Conservation (phyloP, 768 basidiomycete genomes). For the Polyporus arcularius region DNA sequence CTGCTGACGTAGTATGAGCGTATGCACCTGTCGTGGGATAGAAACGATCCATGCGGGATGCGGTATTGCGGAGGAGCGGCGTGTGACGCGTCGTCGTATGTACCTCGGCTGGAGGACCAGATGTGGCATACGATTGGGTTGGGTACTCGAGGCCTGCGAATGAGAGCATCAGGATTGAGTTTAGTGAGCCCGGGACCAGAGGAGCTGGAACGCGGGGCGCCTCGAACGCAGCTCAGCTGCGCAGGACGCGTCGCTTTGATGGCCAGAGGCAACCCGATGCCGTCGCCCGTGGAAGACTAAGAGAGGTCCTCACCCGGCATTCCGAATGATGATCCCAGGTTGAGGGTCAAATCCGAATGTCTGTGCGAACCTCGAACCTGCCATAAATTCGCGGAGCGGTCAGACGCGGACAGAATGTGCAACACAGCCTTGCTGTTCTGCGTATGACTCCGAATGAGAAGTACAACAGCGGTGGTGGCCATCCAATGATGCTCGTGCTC, state of each 20-base stretch:
- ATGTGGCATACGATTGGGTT: background rate
- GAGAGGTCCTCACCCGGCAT: background rate
- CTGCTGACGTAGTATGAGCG: no score
- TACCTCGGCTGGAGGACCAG: background rate
- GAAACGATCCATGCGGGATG: background rate
- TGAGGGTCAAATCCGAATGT: background rate
- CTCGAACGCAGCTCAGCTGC: background rate
- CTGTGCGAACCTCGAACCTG: background rate
- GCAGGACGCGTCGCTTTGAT: background rate
- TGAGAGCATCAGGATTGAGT: background rate
- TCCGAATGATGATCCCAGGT: background rate
- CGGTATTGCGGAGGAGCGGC: background rate
- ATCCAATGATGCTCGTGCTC: background rate
- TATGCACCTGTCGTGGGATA: no score
- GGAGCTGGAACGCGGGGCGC: background rate
- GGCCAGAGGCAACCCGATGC: background rate
- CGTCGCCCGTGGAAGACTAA: background rate
- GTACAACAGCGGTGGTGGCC: background rate
- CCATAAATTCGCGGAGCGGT: background rate
- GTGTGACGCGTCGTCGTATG: background rate
- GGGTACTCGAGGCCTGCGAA: background rate
- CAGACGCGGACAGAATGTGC: background rate
- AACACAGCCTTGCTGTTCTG: background rate
- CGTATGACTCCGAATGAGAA: background rate
- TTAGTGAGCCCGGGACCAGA: background rate